Evolutionary conservation across 345 rosid species (phyloP), one percentile per base, ranked within the genome.

Genomic region (Boechera stricta): DNA sequence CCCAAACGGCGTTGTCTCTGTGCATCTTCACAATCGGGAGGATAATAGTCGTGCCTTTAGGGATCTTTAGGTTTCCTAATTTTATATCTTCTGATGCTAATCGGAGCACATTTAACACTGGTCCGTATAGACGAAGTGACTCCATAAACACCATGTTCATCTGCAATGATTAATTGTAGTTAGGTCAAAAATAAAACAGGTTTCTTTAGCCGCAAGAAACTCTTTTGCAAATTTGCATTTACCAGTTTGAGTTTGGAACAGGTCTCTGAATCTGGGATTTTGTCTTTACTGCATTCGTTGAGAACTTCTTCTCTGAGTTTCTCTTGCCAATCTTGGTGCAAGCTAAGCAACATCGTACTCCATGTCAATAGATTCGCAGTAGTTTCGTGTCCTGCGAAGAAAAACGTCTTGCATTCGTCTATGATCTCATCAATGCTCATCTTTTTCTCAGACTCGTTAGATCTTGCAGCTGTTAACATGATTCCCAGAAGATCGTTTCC

Each of bases 391-490:
- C 89, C 89, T 1, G 83, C 84, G 47, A 90, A 85, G 41, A 86
- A 90, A 77, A 87, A 87, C 15, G 87, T 79, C 71, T 85, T 89
- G 82, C 91, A 87, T 26, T 91, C 88, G 10, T 89, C 93, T 51
- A 87, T 47, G 44, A 89, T 85, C 61, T 87, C 87, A 59, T 78
- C 73, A 67, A 69, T 80, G 63, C 7, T 84, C 72, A 84, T 28
- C 38, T 71, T 84, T 21, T 41, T 63, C 35, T 77, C 72, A 12
- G 9, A 38, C 4, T 77, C 67, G 4, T 57, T 16, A 32, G 44
- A 52, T 51, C 42, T 74, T 11, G 76, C 65, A 32, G 83, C 59
- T 64, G 38, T 56, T 45, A 86, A 65, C 84, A 85, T 69, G 36
- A 82, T 35, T 18, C 84, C 90, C 1, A 88, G 80, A 55, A 88